phyloP scores from a whole-genome alignment of 176 grass and related monocot species.

The Oryza meridionalis region DNA sequence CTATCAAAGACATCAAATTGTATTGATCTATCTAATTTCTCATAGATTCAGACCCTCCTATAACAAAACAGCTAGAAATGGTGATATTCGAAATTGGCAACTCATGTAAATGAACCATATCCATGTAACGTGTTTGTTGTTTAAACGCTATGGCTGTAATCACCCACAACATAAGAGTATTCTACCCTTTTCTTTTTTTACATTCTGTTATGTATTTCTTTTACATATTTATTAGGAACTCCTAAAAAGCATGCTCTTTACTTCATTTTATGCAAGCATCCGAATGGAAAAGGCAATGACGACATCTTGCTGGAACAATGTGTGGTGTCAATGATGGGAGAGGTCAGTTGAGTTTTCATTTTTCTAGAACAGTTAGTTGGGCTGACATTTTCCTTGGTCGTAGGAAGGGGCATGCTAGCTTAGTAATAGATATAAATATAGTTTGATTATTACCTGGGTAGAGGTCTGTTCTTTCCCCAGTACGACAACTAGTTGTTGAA shows the following conservation, averaged over 20 bases:
- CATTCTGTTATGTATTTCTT: not conserved
- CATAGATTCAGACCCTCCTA: too few relatives aligned
- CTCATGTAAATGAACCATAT: too few relatives aligned
- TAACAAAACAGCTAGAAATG: too few relatives aligned
- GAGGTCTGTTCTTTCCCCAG: not conserved
- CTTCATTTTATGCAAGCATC: not conserved
- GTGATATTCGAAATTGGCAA: too few relatives aligned
- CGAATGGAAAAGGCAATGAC: not conserved
- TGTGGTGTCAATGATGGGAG: slow-evolving; percentile 12
- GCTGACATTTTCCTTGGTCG: slow-evolving; percentile 30
- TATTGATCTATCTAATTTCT: too few relatives aligned
- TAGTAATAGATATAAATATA: slow-evolving; percentile 11
- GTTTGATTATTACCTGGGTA: slow-evolving; percentile 22
- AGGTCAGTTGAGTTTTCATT: slow-evolving; percentile 19
- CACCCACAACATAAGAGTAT: too few relatives aligned
- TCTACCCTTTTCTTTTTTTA: not conserved
- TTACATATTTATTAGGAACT: slow-evolving; percentile 9
- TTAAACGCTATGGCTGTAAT: too few relatives aligned
- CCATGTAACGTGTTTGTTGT: too few relatives aligned
- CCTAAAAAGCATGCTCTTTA: not conserved
- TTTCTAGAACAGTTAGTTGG: slow-evolving; percentile 16
- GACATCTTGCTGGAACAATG: not conserved
- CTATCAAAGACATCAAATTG: not conserved
- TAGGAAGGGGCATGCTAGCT: not conserved
- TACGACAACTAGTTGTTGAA: slow-evolving; percentile 19